phyloP scores from a whole-genome alignment of 768 basidiomycete genomes.

The Lanmaoa rubissima region DNA sequence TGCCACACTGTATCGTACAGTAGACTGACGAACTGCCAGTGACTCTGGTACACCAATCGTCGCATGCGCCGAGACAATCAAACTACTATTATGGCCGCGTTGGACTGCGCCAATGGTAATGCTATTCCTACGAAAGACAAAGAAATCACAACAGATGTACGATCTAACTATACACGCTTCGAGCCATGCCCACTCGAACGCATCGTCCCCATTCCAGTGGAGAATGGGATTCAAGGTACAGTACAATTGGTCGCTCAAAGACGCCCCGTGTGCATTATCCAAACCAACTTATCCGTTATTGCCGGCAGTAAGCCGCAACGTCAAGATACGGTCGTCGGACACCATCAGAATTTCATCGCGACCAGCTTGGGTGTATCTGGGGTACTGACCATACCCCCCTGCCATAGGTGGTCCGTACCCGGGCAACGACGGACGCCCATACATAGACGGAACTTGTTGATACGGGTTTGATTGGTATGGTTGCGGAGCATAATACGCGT shows the following conservation, averaged over 20 bases:
- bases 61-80: too few species aligned
- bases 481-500: conserved; percentile 33
- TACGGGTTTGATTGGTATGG: conserved; percentile 34
- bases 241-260: conserved; percentile 4
- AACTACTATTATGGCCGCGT: not conserved
- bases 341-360: conserved; percentile 88
- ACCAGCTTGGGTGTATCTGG: conserved; percentile 49
- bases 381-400: conserved; percentile 40
- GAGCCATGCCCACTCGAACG: conserved; percentile 3
- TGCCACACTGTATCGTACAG: too few species aligned
- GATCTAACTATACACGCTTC: conserved; percentile 26
- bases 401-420: conserved; percentile 25
- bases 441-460: conserved; percentile 27
- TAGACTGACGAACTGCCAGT: too few species aligned
- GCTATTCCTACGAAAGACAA: conserved; percentile 10
- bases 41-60: too few species aligned
- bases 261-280: not conserved
- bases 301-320: conserved; percentile 51
- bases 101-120: not conserved
- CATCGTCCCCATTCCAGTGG: conserved; percentile 14
- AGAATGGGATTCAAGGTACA: conserved; percentile 13
- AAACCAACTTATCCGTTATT: conserved; percentile 12
- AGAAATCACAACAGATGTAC: conserved; percentile 29
- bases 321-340: conserved; percentile 82
- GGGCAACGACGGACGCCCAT: conserved; percentile 27